Evolutionary conservation across 2,329 filamentous ascomycete species (phyloP), one percentile per base, ranked within the genome.

Genomic region (Diaporthe velutina): DNA sequence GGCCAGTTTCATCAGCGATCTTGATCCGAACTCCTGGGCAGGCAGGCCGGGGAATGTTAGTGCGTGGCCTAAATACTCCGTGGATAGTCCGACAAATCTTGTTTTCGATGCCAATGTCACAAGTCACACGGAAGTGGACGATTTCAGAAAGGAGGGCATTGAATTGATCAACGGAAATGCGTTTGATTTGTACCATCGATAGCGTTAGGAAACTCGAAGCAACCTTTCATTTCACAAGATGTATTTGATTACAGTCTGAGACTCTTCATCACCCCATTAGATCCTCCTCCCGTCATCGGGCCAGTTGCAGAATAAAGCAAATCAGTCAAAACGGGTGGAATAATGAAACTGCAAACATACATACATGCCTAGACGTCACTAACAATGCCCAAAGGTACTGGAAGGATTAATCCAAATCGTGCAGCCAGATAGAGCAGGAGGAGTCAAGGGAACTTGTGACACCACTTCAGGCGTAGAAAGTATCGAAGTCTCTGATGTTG

Each of bases 1-100:
- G 77, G 64, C 72, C 13, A 55, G 68, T 12, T 78, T 78, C 33
- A 73, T 75, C 4, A 70, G 70, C 17, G 74, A 78, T 60, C 70
- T 78, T 33, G 73, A 78, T 40, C 77, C 77, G 8, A 78, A 78
- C 38, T 25, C 45, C 19, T 73, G 40, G 72, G 71, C 1, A 45
- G 42, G 42, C 30, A 50, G 61, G 30, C 45, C 22, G 10, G 61
- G 42, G 13, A 50, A 67, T 35, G 42, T 50, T 1, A 50, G 19
- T 38, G 42, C 42, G 7, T 67, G 61, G 61, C 10, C 22, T 4
- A 25, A 17, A 35, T 67, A 67, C 42, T 33, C 30, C 19, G 42
- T 52, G 61, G 42, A 67, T 2, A 28, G 19, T 10, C 61, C 61
- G 8, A 50, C 17, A 17, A 73, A 73, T 42, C 35, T 73, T 33